These are phyloP conservation scores for Plasmodium reichenowi DNA, from an alignment of 169 alveolate genomes.

Conservation along the genomic window DNA sequence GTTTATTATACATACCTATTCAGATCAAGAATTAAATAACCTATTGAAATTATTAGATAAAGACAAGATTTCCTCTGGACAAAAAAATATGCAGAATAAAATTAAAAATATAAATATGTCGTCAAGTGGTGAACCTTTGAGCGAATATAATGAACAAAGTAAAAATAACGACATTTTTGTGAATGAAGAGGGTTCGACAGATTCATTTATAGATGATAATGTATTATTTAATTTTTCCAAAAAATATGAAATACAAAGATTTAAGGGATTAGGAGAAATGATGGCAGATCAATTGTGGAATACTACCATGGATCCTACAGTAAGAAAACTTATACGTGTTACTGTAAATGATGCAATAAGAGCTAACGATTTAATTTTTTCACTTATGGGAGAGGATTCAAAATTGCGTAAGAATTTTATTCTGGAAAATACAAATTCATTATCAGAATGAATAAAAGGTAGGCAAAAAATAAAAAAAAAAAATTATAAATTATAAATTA, in stretches of 20 bases:
- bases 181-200: background rate
- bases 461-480: background rate
- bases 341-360: conserved; percentile 82
- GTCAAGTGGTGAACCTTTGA: background rate
- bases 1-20: conserved; percentile 74
- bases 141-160: background rate
- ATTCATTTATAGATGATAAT: conserved; percentile 13
- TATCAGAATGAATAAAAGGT: background rate
- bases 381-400: conserved; percentile 86
- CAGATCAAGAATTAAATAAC: conserved; percentile 40
- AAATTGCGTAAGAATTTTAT: conserved; percentile 85
- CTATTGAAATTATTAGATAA: conserved; percentile 57
- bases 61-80: conserved; percentile 21
- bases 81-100: background rate
- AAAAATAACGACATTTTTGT: background rate
- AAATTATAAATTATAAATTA: background rate
- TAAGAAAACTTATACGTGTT: conserved; percentile 82
- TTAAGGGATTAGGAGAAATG: conserved; percentile 91
- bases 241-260: conserved; percentile 83
- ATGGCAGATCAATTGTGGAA: conserved; percentile 89
- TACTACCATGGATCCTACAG: conserved; percentile 89
- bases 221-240: conserved; percentile 47
- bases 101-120: background rate
- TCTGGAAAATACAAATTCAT: conserved; percentile 79
- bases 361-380: conserved; percentile 79